phyloP scores from a whole-genome alignment of 2,329 filamentous ascomycete genomes.

The Sclerotinia nivalis region DNA sequence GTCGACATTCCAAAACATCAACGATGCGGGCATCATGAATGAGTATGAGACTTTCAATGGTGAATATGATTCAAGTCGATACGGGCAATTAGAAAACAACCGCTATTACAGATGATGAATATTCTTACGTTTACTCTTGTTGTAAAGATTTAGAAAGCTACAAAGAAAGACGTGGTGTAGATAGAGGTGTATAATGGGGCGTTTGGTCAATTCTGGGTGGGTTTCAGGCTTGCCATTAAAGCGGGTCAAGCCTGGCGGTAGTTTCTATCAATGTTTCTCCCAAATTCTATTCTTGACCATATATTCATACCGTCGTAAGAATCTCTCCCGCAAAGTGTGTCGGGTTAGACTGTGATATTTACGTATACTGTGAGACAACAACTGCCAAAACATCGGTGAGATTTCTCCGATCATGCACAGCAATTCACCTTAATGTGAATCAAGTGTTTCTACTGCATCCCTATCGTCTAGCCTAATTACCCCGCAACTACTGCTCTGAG shows the following conservation, averaged over 20 bases:
- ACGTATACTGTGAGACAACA: neutral
- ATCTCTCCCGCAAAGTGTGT: neutral
- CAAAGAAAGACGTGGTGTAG: neutral
- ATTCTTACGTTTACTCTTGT: neutral
- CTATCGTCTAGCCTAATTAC: neutral
- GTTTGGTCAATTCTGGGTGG: neutral
- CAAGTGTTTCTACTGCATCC: neutral
- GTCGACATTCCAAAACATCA: neutral
- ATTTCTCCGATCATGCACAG: neutral
- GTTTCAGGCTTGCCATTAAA: neutral
- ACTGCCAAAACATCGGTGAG: neutral
- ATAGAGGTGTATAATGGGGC: neutral
- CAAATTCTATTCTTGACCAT: neutral
- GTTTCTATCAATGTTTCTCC: neutral
- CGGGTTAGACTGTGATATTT: neutral
- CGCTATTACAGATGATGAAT: slow-evolving; percentile 2
- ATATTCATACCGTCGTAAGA: neutral
- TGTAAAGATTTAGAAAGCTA: neutral
- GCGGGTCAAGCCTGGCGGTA: neutral
- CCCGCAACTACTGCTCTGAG: neutral
- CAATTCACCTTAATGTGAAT: neutral
- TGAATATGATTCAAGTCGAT: neutral
- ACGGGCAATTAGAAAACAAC: neutral
- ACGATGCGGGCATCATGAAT: neutral
- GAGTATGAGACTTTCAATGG: neutral